These are phyloP conservation scores for Ophiostoma tasmaniense DNA, from an alignment of 2,329 filamentous ascomycete species.

Conservation along the genomic window DNA sequence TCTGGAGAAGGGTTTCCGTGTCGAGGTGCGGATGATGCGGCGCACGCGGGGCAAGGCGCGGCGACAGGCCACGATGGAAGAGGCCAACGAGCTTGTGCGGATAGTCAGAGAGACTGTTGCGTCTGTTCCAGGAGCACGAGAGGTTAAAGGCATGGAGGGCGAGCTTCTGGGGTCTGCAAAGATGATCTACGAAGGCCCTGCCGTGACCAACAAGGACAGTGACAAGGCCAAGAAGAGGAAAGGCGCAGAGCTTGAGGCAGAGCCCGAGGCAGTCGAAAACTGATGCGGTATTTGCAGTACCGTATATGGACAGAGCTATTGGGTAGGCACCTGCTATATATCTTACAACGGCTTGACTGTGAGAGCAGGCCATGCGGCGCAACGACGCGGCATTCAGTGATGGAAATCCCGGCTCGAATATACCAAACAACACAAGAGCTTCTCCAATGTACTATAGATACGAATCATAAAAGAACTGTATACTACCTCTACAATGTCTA, in stretches of 20 bases:
- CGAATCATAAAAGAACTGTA: neutral
- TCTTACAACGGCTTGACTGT: neutral
- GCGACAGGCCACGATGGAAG: constrained; percentile 49
- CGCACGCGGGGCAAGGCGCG: constrained; percentile 55
- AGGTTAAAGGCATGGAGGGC: constrained; percentile 36
- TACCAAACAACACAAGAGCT: neutral
- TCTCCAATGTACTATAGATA: neutral
- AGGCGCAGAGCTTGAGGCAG: neutral
- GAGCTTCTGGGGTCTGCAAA: constrained; percentile 31
- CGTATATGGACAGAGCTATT: neutral
- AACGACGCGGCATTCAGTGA: neutral
- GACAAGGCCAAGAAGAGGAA: neutral
- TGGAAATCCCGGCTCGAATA: neutral
- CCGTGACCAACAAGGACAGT: neutral
- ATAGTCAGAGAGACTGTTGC: constrained; percentile 29
- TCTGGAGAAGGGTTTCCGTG: constrained; percentile 62
- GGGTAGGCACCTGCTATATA: neutral
- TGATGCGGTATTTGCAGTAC: neutral
- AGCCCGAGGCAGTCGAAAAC: neutral
- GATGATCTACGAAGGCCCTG: constrained; percentile 34
- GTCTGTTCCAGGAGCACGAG: constrained; percentile 31
- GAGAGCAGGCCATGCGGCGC: neutral
- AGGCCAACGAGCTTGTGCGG: constrained; percentile 50
- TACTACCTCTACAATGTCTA: neutral
- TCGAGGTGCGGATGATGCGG: constrained; percentile 62